These are phyloP conservation scores for Ceriops zippeliana DNA, from an alignment of 345 rosid genomes.

Conservation along the genomic window DNA sequence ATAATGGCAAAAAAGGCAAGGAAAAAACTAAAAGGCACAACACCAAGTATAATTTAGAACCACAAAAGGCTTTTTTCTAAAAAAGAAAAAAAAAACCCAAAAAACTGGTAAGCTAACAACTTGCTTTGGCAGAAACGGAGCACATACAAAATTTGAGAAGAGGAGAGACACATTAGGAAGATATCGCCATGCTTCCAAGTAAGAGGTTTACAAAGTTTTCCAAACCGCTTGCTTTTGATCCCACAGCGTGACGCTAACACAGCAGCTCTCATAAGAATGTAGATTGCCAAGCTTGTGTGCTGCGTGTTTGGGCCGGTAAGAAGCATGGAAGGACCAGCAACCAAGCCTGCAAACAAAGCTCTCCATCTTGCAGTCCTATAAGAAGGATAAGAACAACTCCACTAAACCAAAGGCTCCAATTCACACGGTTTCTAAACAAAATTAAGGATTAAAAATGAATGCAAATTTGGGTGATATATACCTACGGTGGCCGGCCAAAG, in stretches of 20 bases:
- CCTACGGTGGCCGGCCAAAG: constrained; percentile 78
- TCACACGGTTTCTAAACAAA: background rate
- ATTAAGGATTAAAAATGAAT: background rate
- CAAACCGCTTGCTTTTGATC: constrained; percentile 79
- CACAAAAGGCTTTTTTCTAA: too few species aligned
- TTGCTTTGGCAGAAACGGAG: constrained; percentile 1
- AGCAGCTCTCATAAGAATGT: constrained; percentile 89
- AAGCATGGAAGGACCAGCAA: constrained; percentile 96
- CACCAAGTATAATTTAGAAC: too few species aligned
- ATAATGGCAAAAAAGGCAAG: too few species aligned
- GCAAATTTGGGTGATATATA: constrained; percentile 3
- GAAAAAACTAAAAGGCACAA: too few species aligned
- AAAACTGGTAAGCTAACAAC: background rate
- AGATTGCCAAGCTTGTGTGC: constrained; percentile 83
- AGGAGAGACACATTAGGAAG: constrained; percentile 94
- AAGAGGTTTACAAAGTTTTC: constrained; percentile 79
- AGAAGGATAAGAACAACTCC: background rate
- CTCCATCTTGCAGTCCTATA: constrained; percentile 89
- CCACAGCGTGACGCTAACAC: constrained; percentile 94
- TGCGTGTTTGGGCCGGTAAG: constrained; percentile 76
- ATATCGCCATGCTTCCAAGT: constrained; percentile 97
- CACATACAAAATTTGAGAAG: constrained; percentile 86
- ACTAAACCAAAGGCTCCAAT: constrained; percentile 16
- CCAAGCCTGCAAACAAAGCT: constrained; percentile 72
- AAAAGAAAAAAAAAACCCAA: too few species aligned